Evolutionary conservation across 495 filamentous ascomycete genomes (phyloP).

Genomic region (Talaromyces thailandensis): DNA sequence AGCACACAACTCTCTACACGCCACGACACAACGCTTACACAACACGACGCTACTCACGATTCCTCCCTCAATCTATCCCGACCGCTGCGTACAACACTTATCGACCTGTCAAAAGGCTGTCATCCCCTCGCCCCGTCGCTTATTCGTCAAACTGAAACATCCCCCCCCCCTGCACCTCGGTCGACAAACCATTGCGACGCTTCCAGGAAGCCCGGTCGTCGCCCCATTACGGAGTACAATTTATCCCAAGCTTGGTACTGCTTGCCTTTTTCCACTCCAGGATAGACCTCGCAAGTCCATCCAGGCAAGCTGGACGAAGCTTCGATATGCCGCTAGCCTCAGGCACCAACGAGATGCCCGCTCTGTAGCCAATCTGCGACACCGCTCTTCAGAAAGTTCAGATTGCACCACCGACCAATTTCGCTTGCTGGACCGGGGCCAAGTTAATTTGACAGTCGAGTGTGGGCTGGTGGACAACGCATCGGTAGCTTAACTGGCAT

Average conservation of each 20-base stretch:
- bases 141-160: background rate
- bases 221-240: background rate
- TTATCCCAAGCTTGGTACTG: background rate
- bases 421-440: background rate
- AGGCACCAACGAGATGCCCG: constrained; percentile 9
- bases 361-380: constrained; percentile 10
- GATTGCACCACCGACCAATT: background rate
- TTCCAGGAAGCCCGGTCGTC: background rate
- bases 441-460: background rate
- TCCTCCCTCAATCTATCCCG: background rate
- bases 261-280: background rate
- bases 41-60: background rate
- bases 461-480: constrained; percentile 29
- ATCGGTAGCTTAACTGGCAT: constrained; percentile 24
- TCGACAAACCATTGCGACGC: background rate
- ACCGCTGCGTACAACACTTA: too few species aligned
- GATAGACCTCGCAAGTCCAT: background rate
- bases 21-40: background rate
- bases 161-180: background rate
- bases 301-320: constrained; percentile 3
- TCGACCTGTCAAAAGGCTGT: too few species aligned
- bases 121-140: background rate
- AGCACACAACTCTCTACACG: background rate
- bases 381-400: background rate
- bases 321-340: constrained; percentile 8